Conservation (phyloP, 1,284 basidiomycete species). For the Kwoniella shivajii region DNA sequence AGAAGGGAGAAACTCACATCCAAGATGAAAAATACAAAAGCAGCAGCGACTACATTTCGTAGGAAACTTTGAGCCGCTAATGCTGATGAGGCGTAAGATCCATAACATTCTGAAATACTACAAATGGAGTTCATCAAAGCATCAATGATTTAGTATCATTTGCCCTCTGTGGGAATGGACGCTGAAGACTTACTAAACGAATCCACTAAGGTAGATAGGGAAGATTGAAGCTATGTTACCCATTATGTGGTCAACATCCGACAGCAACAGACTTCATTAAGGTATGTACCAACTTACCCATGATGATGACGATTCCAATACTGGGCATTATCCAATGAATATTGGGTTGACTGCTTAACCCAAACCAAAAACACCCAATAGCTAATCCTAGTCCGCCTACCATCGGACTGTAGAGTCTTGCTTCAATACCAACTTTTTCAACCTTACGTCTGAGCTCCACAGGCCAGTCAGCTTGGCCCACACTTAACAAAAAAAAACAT, state of each 20-base stretch:
- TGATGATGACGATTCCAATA: slow-evolving; percentile 63
- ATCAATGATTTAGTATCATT: background rate
- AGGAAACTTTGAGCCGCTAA: slow-evolving; percentile 28
- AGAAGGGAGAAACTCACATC: slow-evolving; percentile 10
- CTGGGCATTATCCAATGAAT: slow-evolving; percentile 44
- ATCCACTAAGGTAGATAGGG: slow-evolving; percentile 38
- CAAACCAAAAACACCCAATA: slow-evolving; percentile 62
- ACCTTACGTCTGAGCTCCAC: slow-evolving; percentile 59
- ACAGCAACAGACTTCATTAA: background rate
- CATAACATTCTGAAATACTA: slow-evolving; percentile 32
- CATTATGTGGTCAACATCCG: background rate
- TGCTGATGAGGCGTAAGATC: slow-evolving; percentile 25
- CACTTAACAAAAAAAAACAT: no score
- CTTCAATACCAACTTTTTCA: slow-evolving; percentile 66
- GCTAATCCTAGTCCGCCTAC: slow-evolving; percentile 66
- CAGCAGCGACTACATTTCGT: slow-evolving; percentile 27
- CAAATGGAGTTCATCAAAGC: background rate
- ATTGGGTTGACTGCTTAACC: slow-evolving; percentile 39
- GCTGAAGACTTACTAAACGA: slow-evolving; percentile 42
- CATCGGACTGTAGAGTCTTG: slow-evolving; percentile 69
- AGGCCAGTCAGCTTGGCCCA: no score
- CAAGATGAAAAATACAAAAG: slow-evolving; percentile 27
- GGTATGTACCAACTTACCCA: slow-evolving; percentile 15
- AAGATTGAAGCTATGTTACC: slow-evolving; percentile 9
- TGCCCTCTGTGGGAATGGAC: background rate